Base-by-base conservation (phyloP, 2,329 filamentous ascomycete species). In the Penicillium capsulatum region DNA sequence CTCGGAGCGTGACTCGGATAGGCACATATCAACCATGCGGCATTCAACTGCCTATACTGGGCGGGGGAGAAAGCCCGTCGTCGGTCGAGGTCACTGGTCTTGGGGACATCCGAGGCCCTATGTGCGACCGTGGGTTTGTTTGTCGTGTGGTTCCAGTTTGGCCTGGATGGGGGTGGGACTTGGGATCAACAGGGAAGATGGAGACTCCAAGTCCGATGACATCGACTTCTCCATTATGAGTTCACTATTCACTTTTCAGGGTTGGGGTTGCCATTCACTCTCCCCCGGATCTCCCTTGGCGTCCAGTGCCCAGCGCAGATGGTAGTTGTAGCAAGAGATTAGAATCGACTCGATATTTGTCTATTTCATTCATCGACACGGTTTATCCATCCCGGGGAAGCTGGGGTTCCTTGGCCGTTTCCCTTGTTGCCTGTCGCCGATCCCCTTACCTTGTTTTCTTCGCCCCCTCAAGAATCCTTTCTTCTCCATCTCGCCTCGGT, bases 231-330 rank as follows among this genome's bases (percentile, higher is more conserved):
- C 11, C n/a, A n/a, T n/a, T n/a, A n/a, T n/a, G n/a, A n/a, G n/a
- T n/a, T n/a, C n/a, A n/a, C 22, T 24, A 24, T 24, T 11, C 22
- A 24, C 22, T n/a, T n/a, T n/a, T n/a, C n/a, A n/a, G n/a, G n/a
- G n/a, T n/a, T n/a, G n/a, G n/a, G n/a, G n/a, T n/a, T n/a, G n/a
- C n/a, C n/a, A n/a, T n/a, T n/a, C n/a, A n/a, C n/a, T n/a, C 35
- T 47, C 44, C 45, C 47, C 47, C 48, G 38, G 45, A 51, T 51
- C 43, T 44, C 41, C 49, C 37, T 42, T 44, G 19, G 19, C 19
- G 19, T n/a, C n/a, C n/a, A n/a, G n/a, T n/a, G n/a, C n/a, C n/a
- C n/a, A n/a, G n/a, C n/a, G n/a, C n/a, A n/a, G n/a, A n/a, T n/a
- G n/a, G n/a, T n/a, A n/a, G n/a, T n/a, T n/a, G n/a, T n/a, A n/a